Evolutionary conservation across 139 green algal genomes (phyloP).

Genomic region (Chlamydomonas incerta): DNA sequence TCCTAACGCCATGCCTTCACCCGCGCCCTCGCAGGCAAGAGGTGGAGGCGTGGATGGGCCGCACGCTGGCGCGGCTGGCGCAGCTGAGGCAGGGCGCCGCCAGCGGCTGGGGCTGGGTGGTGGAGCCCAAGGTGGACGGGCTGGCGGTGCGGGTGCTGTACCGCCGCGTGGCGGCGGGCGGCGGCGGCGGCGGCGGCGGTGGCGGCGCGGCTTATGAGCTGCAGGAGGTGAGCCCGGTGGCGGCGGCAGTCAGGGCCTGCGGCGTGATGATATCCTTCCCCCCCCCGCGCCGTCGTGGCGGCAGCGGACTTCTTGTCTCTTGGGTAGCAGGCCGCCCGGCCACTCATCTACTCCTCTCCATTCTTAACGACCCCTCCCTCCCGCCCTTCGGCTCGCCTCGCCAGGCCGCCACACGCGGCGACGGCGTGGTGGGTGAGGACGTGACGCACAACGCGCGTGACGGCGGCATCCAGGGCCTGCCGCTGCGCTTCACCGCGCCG

Average conservation of each 20-base stretch:
- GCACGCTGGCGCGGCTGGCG: conserved; percentile 25
- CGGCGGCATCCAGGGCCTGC: conserved; percentile 49
- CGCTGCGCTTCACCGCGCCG: neutral
- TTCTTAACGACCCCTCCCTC: too few species aligned
- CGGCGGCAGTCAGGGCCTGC: too few species aligned
- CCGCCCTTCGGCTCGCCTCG: neutral
- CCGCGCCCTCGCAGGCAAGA: conserved; percentile 5
- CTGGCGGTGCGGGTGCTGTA: conserved; percentile 62
- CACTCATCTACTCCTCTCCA: too few species aligned
- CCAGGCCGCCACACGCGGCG: conserved; percentile 61
- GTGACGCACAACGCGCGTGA: conserved; percentile 61
- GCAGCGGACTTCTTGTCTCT: too few species aligned
- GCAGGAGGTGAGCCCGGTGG: conserved; percentile 21
- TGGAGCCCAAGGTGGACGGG: conserved; percentile 76
- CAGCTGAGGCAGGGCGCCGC: neutral
- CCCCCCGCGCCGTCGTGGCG: too few species aligned
- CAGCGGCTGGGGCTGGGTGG: conserved; percentile 27
- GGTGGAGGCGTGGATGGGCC: conserved; percentile 18
- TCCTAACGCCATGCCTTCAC: too few species aligned
- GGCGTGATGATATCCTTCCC: too few species aligned
- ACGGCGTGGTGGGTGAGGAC: conserved; percentile 65
- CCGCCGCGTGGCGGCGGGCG: conserved; percentile 12
- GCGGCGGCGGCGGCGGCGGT: too few species aligned
- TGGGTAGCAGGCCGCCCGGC: too few species aligned
- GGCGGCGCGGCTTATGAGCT: conserved; percentile 2